phyloP scores from a whole-genome alignment of 495 filamentous ascomycete species.

The Cetradonia linearis region DNA sequence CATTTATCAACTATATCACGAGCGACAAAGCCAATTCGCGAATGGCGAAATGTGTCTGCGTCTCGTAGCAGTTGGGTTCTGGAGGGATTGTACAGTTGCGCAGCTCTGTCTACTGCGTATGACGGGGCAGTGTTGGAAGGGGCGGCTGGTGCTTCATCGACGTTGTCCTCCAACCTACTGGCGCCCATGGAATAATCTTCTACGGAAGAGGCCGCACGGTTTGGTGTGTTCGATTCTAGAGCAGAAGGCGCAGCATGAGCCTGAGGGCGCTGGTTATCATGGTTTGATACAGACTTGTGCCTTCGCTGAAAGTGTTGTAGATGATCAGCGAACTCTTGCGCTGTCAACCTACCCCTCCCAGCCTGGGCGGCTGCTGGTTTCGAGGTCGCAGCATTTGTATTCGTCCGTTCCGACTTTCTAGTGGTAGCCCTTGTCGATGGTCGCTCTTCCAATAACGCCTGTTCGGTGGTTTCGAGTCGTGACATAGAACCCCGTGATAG shows the following conservation, averaged over 20 bases:
- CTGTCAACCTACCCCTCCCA: constrained; percentile 22
- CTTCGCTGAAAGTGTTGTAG: constrained; percentile 14
- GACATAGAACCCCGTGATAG: constrained; percentile 42
- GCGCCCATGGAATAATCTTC: background rate
- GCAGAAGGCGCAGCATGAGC: background rate
- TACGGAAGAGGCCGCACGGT: background rate
- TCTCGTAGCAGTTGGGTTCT: constrained; percentile 48
- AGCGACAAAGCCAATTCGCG: constrained; percentile 38
- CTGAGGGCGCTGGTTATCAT: constrained; percentile 2
- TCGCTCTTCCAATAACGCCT: constrained; percentile 28
- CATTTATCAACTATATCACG: constrained; percentile 43
- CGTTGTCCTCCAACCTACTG: constrained; percentile 24
- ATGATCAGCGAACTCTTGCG: constrained; percentile 21
- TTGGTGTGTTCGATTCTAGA: background rate
- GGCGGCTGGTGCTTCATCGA: background rate
- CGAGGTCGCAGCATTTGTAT: constrained; percentile 26
- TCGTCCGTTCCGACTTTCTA: constrained; percentile 35
- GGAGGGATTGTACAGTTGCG: constrained; percentile 43
- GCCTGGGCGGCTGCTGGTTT: constrained; percentile 6
- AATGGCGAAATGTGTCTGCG: constrained; percentile 49
- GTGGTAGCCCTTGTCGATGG: constrained; percentile 31
- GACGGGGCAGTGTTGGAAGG: background rate
- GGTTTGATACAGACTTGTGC: constrained; percentile 15
- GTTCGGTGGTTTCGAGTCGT: constrained; percentile 34
- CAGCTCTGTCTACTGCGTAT: constrained; percentile 25